Evolutionary conservation across 2,329 filamentous ascomycete genomes (phyloP), one percentile per base, ranked within the genome.

Genomic region (Trichoderma sp.): DNA sequence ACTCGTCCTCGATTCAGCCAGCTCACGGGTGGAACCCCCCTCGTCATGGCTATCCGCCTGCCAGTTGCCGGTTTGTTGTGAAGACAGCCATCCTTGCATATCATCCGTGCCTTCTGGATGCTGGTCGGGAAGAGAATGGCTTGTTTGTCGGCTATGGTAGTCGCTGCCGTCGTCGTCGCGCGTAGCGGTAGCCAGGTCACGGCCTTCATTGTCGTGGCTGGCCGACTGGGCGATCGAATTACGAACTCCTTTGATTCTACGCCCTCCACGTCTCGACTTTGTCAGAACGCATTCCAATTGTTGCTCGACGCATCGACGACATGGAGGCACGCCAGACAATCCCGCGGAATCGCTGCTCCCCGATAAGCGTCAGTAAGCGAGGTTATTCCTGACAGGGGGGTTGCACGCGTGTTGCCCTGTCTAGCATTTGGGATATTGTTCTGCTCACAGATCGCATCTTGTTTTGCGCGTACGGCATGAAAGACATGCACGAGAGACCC

Each of bases 361-460:
- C 60, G 43, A 62, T 62, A 26, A 62, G 34, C 34, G 60, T 62
- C 60, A 62, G 60, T 62, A 62, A 43, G 60, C 60, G 60, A 62
- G 12, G 34, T 18, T 43, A 28, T 18, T 18, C 26, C 24, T 56
- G 51, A 15, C 51, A 26, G n/a, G 43, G 53, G 24, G 53, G 24
- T 18, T 28, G 15, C 43, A 8, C 43, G 18, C 43, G 43, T 39
- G 36, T 39, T 39, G 36, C 36, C 36, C 43, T 21, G 26, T 57
- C 53, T 57, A 15, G 53, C 6, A 18, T n/a, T 24, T 6, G 34
- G 60, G 60, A 39, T 15, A 2, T 62, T 36, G 9, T n/a, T 43
- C 60, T 62, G 24, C 60, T 62, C 60, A 62, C 60, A 62, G 34
- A n/a, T 62, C 60, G 34, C 60, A 62, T 62, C 34, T 62, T 39